These are phyloP conservation scores for Ganoderma leucocontextum DNA, from an alignment of 1,284 basidiomycete genomes.

Conservation along the genomic window DNA sequence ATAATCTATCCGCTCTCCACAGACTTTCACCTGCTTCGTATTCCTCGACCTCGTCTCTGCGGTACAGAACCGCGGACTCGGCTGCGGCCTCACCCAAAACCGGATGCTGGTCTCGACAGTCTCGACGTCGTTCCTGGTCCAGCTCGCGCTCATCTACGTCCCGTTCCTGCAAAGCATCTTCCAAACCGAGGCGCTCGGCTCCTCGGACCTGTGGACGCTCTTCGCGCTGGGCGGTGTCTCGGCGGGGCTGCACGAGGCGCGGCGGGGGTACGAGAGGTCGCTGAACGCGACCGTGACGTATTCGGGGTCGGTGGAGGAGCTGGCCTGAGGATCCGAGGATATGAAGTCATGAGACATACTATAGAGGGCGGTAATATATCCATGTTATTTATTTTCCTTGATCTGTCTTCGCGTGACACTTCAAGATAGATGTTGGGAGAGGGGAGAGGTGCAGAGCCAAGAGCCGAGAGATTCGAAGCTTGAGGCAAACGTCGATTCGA, in stretches of 20 bases:
- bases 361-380: slow-evolving; percentile 25
- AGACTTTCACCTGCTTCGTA: slow-evolving; percentile 98
- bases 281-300: slow-evolving; percentile 49
- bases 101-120: slow-evolving; percentile 91
- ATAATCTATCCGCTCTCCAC: slow-evolving; percentile 10
- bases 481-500: not conserved
- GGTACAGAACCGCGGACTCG: slow-evolving; percentile 91
- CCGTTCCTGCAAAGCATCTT: slow-evolving; percentile 92
- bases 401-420: not conserved
- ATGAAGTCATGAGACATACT: slow-evolving; percentile 5
- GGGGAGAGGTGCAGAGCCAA: not conserved
- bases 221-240: slow-evolving; percentile 76
- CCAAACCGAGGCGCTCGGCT: slow-evolving; percentile 86
- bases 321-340: slow-evolving; percentile 45
- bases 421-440: too few relatives aligned
- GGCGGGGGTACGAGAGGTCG: slow-evolving; percentile 80
- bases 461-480: not conserved
- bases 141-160: slow-evolving; percentile 90
- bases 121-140: slow-evolving; percentile 82
- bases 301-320: slow-evolving; percentile 48
- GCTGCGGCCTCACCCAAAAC: slow-evolving; percentile 83
- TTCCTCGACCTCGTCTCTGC: slow-evolving; percentile 97
- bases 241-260: slow-evolving; percentile 80
- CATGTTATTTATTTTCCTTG: slow-evolving; percentile 5
- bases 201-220: slow-evolving; percentile 77